Evolutionary conservation across 345 rosid species (phyloP).

Genomic region (Theobroma cacao): DNA sequence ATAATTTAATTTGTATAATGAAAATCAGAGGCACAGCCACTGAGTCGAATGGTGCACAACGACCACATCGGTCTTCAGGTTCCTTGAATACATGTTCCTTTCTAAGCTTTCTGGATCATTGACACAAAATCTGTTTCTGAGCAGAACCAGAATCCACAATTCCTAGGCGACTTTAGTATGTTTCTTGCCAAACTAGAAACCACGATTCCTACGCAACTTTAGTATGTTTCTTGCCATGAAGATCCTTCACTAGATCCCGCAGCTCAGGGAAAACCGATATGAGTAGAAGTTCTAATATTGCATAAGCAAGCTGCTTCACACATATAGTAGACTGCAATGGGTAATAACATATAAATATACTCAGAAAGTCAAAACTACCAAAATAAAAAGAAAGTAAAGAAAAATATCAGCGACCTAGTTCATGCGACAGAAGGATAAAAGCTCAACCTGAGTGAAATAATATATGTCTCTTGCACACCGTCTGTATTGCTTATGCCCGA

Average conservation of each 20-base stretch:
- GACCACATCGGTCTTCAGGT: not conserved
- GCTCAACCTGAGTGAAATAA: conserved; percentile 85
- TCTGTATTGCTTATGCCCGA: conserved; percentile 86
- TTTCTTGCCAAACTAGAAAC: conserved; percentile 36
- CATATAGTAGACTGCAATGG: conserved; percentile 79
- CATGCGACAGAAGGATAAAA: not conserved
- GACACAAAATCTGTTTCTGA: not conserved
- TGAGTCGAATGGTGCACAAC: not conserved
- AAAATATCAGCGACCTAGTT: not conserved
- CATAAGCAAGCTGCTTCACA: conserved; percentile 85
- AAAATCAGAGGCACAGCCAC: not conserved
- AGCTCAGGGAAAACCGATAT: conserved; percentile 90
- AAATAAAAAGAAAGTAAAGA: not conserved
- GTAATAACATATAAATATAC: not conserved
- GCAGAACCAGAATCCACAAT: not conserved
- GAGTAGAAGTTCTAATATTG: conserved; percentile 63
- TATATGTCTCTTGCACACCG: conserved; percentile 92
- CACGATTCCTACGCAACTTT: not conserved
- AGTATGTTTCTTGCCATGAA: conserved; percentile 46
- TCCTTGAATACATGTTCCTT: not conserved
- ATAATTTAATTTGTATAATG: not conserved
- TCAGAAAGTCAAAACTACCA: not conserved
- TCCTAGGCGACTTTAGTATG: conserved; percentile 5
- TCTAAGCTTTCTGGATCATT: not conserved
- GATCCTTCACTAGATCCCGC: conserved; percentile 57